A percentile compares a stretch with the other conserved stretches of the same genome.
These are phyloP conservation scores for Naganishia onofrii DNA, from an alignment of 768 basidiomycete species.

Conservation along the genomic window DNA sequence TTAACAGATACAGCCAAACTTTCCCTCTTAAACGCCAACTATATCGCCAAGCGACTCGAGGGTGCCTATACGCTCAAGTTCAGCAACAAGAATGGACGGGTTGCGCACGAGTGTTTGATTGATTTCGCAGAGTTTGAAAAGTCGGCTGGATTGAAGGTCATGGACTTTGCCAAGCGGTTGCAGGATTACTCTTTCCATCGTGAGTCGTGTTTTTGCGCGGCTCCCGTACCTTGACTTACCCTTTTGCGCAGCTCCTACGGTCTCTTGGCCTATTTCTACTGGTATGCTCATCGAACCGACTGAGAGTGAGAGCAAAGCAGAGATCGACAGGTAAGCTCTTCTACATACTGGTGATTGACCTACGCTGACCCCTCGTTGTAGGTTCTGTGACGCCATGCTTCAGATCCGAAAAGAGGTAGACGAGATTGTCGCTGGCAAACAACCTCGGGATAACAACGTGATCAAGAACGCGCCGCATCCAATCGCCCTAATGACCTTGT, in stretches of 20 bases:
- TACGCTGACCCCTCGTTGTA: slow-evolving; percentile 42
- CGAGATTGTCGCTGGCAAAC: slow-evolving; percentile 78
- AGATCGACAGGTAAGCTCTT: slow-evolving; percentile 71
- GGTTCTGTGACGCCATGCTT: slow-evolving; percentile 99
- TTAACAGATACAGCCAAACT: slow-evolving; percentile 78
- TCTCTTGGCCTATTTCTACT: slow-evolving; percentile 95
- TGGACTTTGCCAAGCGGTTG: slow-evolving; percentile 92
- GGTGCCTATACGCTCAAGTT: slow-evolving; percentile 81
- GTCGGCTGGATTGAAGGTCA: slow-evolving; percentile 77
- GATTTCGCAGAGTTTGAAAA: slow-evolving; percentile 96
- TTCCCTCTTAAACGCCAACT: slow-evolving; percentile 92
- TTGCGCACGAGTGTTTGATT: slow-evolving; percentile 93
- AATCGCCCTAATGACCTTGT: slow-evolving; percentile 63
- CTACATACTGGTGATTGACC: background rate
- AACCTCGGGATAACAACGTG: slow-evolving; percentile 85
- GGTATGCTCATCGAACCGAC: slow-evolving; percentile 98
- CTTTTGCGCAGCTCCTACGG: slow-evolving; percentile 74
- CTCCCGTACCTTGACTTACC: background rate
- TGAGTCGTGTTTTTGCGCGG: background rate
- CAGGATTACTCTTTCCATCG: slow-evolving; percentile 57
- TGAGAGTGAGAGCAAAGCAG: slow-evolving; percentile 88
- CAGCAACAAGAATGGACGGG: slow-evolving; percentile 83
- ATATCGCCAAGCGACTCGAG: slow-evolving; percentile 85
- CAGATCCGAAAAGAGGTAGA: slow-evolving; percentile 88
- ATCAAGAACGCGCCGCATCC: slow-evolving; percentile 94